Evolutionary conservation across 2,329 filamentous ascomycete genomes (phyloP), one percentile per base, ranked within the genome.

Genomic region (Chaetomium strumarium): DNA sequence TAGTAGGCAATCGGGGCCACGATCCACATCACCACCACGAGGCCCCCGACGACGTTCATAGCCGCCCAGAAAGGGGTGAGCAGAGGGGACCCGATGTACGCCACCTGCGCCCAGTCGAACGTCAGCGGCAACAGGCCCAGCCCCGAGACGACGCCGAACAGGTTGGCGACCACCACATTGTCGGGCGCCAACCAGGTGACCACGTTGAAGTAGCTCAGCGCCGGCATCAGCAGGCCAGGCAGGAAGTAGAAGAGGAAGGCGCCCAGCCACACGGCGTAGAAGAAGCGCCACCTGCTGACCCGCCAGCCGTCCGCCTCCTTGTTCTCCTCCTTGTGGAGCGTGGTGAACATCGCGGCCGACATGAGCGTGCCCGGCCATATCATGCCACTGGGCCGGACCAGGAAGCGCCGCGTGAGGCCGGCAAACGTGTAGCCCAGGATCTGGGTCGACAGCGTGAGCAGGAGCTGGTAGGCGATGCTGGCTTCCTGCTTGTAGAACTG

Each of bases 41-140:
- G 74, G 5, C 88, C 89, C 53, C 85, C 86, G 29, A 93, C 81
- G 36, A 93, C 88, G 63, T 93, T 93, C 70, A 91, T 81, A 9
- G 88, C 85, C 38, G 88, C 86, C 88, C 89, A 90, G 68, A 92
- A 93, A 0, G 89, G 89, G 0, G 89, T 90, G 14, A 93, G 76
- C 7, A 95, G 73, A 0, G 87, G 90, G 4, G 88, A 93, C 14
- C 90, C 90, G 61, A 95, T 93, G 64, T 92, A 85, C 0, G 90
- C 89, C 57, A 95, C 85, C 65, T 95, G 90, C 0, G 88, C 87
- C 90, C 90, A 95, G 71, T 95, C 90, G 63, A 95, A 95, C 0
- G 90, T 95, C 62, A 95, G 66, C 0, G 90, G 90, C 56, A 95
- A 90, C 33, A 95, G 71, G 1, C 89, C 89, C 13, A 95, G 77